A percentile compares a stretch with the other conserved stretches of the same genome.
These are phyloP conservation scores for Boletellus deceptivus DNA, from an alignment of 1,284 basidiomycete species.

Conservation along the genomic window DNA sequence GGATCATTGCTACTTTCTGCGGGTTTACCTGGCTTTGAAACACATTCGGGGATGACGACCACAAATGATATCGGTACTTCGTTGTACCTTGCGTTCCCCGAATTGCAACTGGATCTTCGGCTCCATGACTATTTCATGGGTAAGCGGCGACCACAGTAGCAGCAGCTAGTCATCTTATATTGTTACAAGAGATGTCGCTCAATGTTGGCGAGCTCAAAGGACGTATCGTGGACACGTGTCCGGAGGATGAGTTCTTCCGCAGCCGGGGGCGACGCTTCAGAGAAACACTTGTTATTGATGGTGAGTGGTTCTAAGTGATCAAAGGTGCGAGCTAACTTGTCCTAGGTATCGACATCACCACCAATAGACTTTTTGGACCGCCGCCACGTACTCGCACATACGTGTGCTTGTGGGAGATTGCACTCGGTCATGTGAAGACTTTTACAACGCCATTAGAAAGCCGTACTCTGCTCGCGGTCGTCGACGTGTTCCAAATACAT, in stretches of 20 bases:
- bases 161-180: conserved; percentile 1
- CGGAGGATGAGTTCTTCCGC: conserved; percentile 43
- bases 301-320: conserved; percentile 35
- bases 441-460: conserved; percentile 58
- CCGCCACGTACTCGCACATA: conserved; percentile 83
- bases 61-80: conserved; percentile 49
- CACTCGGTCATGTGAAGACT: conserved; percentile 60
- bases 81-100: conserved; percentile 58
- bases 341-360: conserved; percentile 73
- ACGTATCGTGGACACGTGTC: conserved; percentile 48
- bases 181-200: conserved; percentile 67
- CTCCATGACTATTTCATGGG: conserved; percentile 88
- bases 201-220: conserved; percentile 65
- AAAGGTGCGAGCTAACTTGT: conserved; percentile 25
- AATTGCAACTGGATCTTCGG: conserved; percentile 73
- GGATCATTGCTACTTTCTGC: conserved; percentile 68
- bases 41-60: conserved; percentile 17
- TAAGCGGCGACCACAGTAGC: conserved; percentile 34
- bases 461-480: conserved; percentile 50
- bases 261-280: conserved; percentile 24
- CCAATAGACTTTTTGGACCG: conserved; percentile 85
- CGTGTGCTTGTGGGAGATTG: conserved; percentile 87
- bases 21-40: conserved; percentile 71
- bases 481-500: conserved; percentile 62
- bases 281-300: conserved; percentile 60